Conservation (phyloP, 352 stramenopile genomes). For the Aphanomyces invadans region DNA sequence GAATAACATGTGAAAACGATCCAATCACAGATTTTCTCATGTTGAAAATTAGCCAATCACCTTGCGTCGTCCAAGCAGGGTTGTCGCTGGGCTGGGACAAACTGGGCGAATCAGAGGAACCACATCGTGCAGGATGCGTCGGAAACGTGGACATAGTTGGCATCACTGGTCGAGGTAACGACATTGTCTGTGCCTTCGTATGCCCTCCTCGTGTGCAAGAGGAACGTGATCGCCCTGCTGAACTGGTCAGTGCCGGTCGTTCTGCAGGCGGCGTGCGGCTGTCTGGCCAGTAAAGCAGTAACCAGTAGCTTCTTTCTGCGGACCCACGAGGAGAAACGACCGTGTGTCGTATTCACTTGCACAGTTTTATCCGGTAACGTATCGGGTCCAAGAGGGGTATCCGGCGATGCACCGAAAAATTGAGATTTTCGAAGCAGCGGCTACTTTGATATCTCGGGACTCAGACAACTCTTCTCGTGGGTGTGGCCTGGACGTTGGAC, state of each 20-base stretch:
- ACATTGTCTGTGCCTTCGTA: too few relatives aligned
- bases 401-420: not conserved
- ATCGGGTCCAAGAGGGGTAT: not conserved
- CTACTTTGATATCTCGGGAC: too few relatives aligned
- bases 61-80: not conserved
- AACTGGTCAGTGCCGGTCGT: too few relatives aligned
- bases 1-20: not conserved
- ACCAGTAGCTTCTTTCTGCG: not conserved
- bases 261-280: too few relatives aligned
- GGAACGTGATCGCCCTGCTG: too few relatives aligned
- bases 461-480: not conserved
- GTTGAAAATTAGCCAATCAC: not conserved
- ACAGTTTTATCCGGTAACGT: conserved; percentile 3
- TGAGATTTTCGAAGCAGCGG: not conserved
- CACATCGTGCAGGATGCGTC: not conserved
- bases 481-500: too few relatives aligned
- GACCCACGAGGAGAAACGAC: too few relatives aligned
- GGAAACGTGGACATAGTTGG: not conserved
- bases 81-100: not conserved
- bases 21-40: not conserved
- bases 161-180: too few relatives aligned
- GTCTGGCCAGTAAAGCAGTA: not conserved
- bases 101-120: not conserved
- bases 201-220: too few relatives aligned
- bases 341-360: not conserved